These are phyloP conservation scores for Nicotiana obtusifolia DNA, from an alignment of 257 asterid genomes.

Conservation along the genomic window DNA sequence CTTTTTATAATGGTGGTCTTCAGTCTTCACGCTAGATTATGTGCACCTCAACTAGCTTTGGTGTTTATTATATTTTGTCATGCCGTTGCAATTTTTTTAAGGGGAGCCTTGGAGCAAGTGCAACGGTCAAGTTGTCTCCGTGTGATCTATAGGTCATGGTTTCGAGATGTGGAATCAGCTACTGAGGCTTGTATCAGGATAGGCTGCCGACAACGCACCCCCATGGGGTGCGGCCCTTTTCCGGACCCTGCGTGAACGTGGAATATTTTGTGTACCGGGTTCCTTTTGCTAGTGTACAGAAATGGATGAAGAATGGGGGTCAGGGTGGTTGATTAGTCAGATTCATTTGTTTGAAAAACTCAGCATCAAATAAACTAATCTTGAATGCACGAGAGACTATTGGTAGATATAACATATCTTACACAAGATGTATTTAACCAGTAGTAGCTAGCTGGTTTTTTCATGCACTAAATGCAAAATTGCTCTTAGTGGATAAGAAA, in stretches of 20 bases:
- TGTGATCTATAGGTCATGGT: too few species aligned
- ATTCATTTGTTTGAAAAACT: neutral
- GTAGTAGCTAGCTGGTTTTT: neutral
- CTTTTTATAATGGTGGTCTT: neutral
- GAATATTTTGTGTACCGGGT: neutral
- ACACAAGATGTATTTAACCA: neutral
- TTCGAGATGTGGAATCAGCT: too few species aligned
- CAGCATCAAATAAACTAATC: neutral
- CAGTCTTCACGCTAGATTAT: neutral
- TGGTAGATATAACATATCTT: neutral
- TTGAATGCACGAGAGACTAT: neutral
- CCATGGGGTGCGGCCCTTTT: too few species aligned
- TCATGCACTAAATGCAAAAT: slow-evolving; percentile 5
- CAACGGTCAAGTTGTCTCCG: too few species aligned
- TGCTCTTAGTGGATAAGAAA: neutral
- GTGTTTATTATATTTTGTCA: too few species aligned
- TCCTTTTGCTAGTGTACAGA: neutral
- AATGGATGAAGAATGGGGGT: neutral
- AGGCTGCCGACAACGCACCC: too few species aligned
- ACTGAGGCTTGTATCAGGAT: too few species aligned
- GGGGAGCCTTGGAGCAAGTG: too few species aligned
- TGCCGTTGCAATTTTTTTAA: neutral
- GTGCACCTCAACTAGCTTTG: neutral
- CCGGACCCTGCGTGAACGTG: too few species aligned
- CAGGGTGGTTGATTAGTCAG: neutral